These are phyloP conservation scores for Phyllosticta citrichinensis DNA, from an alignment of 2,329 filamentous ascomycete genomes.

Conservation along the genomic window DNA sequence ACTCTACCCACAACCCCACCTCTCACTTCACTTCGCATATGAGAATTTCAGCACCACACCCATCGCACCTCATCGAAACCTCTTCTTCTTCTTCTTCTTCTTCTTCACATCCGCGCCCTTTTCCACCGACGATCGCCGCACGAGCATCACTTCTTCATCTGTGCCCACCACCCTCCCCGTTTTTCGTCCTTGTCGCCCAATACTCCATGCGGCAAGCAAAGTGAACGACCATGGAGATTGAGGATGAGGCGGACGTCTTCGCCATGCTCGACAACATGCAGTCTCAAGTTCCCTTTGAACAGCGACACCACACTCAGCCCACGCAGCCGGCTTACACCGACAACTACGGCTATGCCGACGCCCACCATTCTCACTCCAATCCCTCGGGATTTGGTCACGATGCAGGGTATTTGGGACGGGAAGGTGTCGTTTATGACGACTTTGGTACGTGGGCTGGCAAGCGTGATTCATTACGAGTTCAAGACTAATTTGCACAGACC, in stretches of 20 bases:
- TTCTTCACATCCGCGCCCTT: not conserved
- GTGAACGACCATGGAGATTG: not conserved
- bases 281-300: not conserved
- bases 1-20: not conserved
- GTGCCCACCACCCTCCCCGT: too few relatives aligned
- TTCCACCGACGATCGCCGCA: not conserved
- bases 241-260: slow-evolving; percentile 2
- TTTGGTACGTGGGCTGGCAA: not conserved
- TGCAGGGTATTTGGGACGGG: not conserved
- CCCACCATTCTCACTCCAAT: not conserved
- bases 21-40: not conserved
- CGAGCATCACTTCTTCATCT: not conserved
- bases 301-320: not conserved
- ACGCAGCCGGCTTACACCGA: not conserved
- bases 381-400: not conserved
- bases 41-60: not conserved
- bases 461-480: not conserved
- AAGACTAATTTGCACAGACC: slow-evolving; percentile 20
- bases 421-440: not conserved
- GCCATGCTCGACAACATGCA: slow-evolving; percentile 7
- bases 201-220: not conserved
- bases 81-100: not conserved
- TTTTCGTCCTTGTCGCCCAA: not conserved
- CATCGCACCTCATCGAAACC: not conserved
- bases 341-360: not conserved